A percentile compares a stretch with the other conserved stretches of the same genome.
Evolutionary conservation across 306 rosid genomes (phyloP).

Genomic region (Vigna mungo): DNA sequence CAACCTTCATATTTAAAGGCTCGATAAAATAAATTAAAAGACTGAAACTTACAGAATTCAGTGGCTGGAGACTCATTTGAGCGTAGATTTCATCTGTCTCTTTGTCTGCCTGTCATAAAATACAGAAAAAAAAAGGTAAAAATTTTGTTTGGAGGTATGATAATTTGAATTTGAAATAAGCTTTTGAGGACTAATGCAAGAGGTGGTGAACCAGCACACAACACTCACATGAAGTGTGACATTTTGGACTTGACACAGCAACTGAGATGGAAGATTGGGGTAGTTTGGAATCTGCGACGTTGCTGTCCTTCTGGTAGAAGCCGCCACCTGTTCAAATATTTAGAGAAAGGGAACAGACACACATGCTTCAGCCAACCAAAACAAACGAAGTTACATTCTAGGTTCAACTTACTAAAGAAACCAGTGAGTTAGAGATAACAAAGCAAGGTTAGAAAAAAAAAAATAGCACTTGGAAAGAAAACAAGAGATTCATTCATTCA

Average conservation of each 20-base stretch:
- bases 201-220: neutral
- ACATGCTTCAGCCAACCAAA: constrained; percentile 32
- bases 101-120: constrained; percentile 80
- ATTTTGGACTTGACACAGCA: constrained; percentile 90
- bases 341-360: neutral
- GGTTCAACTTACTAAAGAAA: neutral
- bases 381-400: constrained; percentile 1
- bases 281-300: constrained; percentile 97
- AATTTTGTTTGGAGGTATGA: neutral
- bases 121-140: constrained; percentile 15
- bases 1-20: constrained; percentile 8
- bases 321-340: constrained; percentile 76
- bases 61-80: constrained; percentile 95
- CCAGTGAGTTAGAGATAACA: neutral
- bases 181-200: neutral
- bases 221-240: constrained; percentile 80
- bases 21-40: constrained; percentile 7
- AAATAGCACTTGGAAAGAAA: constrained; percentile 2
- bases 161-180: constrained; percentile 18
- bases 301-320: constrained; percentile 86
- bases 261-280: constrained; percentile 86
- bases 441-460: neutral
- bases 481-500: constrained; percentile 33
- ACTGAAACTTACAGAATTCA: constrained; percentile 71
- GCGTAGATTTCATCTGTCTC: constrained; percentile 97